Base-by-base conservation (phyloP, 2,329 filamentous ascomycete genomes). In the Neonectria magnoliae region DNA sequence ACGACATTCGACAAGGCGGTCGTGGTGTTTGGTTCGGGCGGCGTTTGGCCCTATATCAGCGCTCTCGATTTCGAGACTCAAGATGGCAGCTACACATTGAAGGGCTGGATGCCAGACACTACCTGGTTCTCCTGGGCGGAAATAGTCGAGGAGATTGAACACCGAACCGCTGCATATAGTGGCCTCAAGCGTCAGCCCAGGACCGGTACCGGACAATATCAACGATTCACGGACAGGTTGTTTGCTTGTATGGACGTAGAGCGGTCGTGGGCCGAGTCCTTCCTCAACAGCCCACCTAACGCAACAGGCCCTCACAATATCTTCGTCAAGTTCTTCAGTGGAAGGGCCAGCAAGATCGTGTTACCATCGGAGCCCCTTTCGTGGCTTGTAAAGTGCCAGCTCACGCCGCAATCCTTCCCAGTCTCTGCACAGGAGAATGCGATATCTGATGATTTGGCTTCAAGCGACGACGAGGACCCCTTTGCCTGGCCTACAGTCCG, bases 241-340 rank as follows among this genome's bases (percentile, higher is more conserved):
- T 77, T 80, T 31, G 78, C 78, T 9, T 84, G 83, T 54, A 75
- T 79, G 33, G 76, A 76, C 18, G 83, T 85, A 79, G 86, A 88
- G 68, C 73, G 81, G 55, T 81, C 81, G 25, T 75, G 75, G 71
- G 60, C 62, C 1, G 62, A 73, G 13, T 69, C 64, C 3, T 78
- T 78, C 48, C 60, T 71, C 14, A 67, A 66, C 9, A 68, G 71
- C 9, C 62, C 58, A 3, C 62, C 61, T 2, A 65, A 65, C 6
- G 72, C 66, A 41, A 75, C 76, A 5, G 76, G 76, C 1, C 77
- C 76, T 59, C 68, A 76, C 60, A 78, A 78, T 58, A 72, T 77
- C 25, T 79, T 78, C 9, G 56, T 80, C n/a, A 65, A 62, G 5
- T 71, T 78, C 48, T 67, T 59, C 10, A 63, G 67, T 25, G 68